A percentile compares a stretch with the other conserved stretches of the same genome.
Conservation (phyloP, 2,329 filamentous ascomycete genomes). For the Emmonsiellopsis sp. region DNA sequence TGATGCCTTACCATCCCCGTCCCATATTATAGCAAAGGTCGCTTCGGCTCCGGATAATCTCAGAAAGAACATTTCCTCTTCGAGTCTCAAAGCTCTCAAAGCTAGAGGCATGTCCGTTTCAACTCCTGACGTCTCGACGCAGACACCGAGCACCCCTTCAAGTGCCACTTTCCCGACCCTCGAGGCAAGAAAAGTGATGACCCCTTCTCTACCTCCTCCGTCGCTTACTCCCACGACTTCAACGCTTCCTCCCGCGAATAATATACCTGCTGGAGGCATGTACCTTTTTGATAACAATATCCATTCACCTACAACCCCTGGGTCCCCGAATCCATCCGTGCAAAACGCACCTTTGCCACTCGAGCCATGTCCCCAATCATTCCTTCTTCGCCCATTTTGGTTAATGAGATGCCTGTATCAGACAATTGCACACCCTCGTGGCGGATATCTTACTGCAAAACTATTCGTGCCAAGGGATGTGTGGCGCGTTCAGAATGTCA, state of each 20-base stretch:
- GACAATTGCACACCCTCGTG: constrained; percentile 80
- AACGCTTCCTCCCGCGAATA: constrained; percentile 48
- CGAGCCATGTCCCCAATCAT: constrained; percentile 84
- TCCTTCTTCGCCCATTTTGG: constrained; percentile 92
- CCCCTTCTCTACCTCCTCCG: constrained; percentile 45
- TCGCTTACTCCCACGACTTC: constrained; percentile 59
- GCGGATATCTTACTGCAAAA: constrained; percentile 83
- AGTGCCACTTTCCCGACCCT: constrained; percentile 55
- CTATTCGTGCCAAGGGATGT: constrained; percentile 88
- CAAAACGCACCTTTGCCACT: constrained; percentile 64
- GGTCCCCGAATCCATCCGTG: constrained; percentile 54
- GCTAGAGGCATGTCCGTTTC: constrained; percentile 62
- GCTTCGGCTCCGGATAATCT: constrained; percentile 36
- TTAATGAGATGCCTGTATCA: constrained; percentile 91
- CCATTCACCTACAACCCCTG: constrained; percentile 55
- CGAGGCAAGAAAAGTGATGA: constrained; percentile 34
- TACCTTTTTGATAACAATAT: constrained; percentile 79
- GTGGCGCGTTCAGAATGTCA: constrained; percentile 89
- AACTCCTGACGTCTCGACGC: constrained; percentile 51
- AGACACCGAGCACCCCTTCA: constrained; percentile 64
- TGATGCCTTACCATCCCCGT: constrained; percentile 23
- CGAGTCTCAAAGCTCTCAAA: constrained; percentile 61
- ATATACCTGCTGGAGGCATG: constrained; percentile 55
- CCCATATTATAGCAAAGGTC: constrained; percentile 28
- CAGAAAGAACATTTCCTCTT: constrained; percentile 61